Conservation (phyloP, 345 rosid genomes). For the Acer yangbiense region DNA sequence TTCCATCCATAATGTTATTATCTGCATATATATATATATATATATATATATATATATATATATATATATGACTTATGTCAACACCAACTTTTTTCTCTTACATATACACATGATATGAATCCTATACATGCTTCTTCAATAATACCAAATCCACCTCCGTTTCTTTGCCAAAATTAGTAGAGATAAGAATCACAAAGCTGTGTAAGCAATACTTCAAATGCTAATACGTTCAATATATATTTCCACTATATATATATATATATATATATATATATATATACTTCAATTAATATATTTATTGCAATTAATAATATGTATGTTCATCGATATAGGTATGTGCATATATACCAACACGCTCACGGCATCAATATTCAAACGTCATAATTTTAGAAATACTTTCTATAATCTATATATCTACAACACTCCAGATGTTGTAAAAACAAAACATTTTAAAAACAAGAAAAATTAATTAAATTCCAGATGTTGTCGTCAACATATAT, state of each 20-base stretch:
- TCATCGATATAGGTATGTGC: too few species aligned
- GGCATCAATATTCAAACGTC: too few species aligned
- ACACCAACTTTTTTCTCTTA: neutral
- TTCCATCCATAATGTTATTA: too few species aligned
- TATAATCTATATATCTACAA: too few species aligned
- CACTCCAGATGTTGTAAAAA: too few species aligned
- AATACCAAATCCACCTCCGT: conserved; percentile 16
- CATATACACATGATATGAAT: neutral
- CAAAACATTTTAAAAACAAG: neutral
- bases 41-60: too few species aligned
- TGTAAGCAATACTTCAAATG: conserved; percentile 22
- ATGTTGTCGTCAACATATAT: neutral
- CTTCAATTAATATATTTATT: too few species aligned
- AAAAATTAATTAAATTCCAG: neutral
- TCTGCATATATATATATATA: too few species aligned
- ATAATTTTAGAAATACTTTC: neutral
- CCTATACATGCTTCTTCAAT: conserved; percentile 4
- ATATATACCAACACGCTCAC: too few species aligned
- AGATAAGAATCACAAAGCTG: conserved; percentile 16
- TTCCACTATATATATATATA: too few species aligned
- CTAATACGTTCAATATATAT: conserved; percentile 8
- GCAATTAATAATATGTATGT: too few species aligned
- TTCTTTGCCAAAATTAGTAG: conserved; percentile 23
- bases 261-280: too few species aligned
- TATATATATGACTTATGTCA: neutral